phyloP scores from a whole-genome alignment of 1,284 basidiomycete genomes.

The Sanghuangporus sanghuang region DNA sequence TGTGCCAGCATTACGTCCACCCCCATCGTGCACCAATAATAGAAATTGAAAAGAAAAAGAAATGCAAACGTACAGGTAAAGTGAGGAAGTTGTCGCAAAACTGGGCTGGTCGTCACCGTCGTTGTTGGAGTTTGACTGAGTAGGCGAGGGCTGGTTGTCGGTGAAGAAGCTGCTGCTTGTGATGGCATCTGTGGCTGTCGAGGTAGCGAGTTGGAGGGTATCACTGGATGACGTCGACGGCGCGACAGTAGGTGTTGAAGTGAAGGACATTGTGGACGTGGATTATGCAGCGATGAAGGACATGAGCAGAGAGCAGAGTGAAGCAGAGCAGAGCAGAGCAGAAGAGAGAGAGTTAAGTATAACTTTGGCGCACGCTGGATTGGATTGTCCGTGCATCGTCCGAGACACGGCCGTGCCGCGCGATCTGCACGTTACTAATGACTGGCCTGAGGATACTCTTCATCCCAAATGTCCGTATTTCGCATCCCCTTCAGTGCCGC shows the following conservation, averaged over 20 bases:
- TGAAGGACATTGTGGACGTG: no score
- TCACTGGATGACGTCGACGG: slow-evolving; percentile 26
- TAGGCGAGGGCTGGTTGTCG: slow-evolving; percentile 28
- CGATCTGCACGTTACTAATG: no score
- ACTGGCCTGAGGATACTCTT: no score
- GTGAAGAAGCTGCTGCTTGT: slow-evolving; percentile 31
- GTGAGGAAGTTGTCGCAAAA: slow-evolving; percentile 10
- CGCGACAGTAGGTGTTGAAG: slow-evolving; percentile 25
- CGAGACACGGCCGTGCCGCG: no score
- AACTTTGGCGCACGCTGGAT: background rate
- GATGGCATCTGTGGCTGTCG: slow-evolving; percentile 31
- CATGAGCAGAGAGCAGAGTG: no score
- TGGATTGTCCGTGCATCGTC: background rate
- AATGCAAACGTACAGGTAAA: slow-evolving; percentile 26
- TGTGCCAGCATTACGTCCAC: no score
- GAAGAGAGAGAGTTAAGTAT: no score
- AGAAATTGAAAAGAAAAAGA: no score
- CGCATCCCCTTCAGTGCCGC: no score
- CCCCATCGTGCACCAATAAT: background rate
- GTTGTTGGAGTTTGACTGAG: slow-evolving; percentile 29
- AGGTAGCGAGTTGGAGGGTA: slow-evolving; percentile 25
- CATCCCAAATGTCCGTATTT: no score
- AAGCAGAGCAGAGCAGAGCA: no score
- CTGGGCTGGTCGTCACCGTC: slow-evolving; percentile 22
- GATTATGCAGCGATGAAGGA: no score